phyloP scores from a whole-genome alignment of 2,329 filamentous ascomycete genomes.

The Colletotrichum graminicola region DNA sequence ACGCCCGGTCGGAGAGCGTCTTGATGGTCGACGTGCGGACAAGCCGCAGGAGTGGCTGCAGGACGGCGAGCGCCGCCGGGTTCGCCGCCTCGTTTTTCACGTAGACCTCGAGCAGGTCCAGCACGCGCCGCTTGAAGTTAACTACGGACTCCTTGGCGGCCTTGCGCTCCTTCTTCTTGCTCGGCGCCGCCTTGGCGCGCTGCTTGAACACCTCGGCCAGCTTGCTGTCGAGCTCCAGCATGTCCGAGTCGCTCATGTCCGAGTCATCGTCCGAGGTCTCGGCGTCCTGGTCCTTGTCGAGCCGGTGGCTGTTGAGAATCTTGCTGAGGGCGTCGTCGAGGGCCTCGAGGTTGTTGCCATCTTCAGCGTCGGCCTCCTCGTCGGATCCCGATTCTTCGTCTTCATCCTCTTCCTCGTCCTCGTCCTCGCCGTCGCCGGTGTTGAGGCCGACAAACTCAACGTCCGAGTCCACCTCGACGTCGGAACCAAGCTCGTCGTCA shows the following conservation, averaged over 20 bases:
- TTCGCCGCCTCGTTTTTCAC: constrained; percentile 81
- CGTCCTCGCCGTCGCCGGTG: constrained; percentile 57
- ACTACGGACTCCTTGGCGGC: constrained; percentile 90
- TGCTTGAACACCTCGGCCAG: constrained; percentile 88
- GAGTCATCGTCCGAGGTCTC: constrained; percentile 72
- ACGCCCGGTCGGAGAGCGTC: constrained; percentile 79
- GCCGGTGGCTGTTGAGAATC: constrained; percentile 78
- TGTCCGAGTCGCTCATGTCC: constrained; percentile 96
- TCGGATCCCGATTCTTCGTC: constrained; percentile 58
- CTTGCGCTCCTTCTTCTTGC: constrained; percentile 86
- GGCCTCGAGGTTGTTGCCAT: constrained; percentile 60
- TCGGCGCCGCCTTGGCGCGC: constrained; percentile 70
- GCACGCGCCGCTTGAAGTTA: constrained; percentile 93
- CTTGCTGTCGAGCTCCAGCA: constrained; percentile 88
- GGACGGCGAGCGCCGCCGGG: constrained; percentile 73
- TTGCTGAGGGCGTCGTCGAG: constrained; percentile 82
- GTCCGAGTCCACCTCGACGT: constrained; percentile 63
- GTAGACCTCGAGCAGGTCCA: constrained; percentile 89
- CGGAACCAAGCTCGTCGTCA: constrained; percentile 56
- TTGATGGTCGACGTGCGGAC: constrained; percentile 83
- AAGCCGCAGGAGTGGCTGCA: constrained; percentile 82
- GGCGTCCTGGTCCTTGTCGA: constrained; percentile 70
- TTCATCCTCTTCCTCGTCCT: constrained; percentile 56
- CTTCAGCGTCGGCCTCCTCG: constrained; percentile 55
- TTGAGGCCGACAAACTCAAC: constrained; percentile 62